Base-by-base conservation (phyloP, 176 grass and related monocot genomes). In the barley (Hordeum vulgare) region DNA sequence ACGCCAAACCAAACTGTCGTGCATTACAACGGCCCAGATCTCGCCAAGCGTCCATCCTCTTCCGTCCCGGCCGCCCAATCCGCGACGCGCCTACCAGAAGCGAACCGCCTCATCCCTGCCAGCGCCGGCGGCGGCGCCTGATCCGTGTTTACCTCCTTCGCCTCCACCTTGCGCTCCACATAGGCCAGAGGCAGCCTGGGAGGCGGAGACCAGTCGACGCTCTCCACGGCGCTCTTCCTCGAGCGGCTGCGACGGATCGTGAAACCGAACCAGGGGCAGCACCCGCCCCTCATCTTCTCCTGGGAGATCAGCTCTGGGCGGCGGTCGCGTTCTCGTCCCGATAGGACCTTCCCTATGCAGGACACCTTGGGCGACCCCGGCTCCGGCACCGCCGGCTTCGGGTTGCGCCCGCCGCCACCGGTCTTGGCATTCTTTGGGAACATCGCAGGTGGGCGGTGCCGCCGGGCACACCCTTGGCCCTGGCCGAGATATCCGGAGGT, bases 321-420 rank as follows among this genome's bases (percentile, higher is more conserved):
- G 9, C 67, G 28, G 2, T 81, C 73, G 26, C 56, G 70, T 40
- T 88, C 77, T 28, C 81, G 64, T 53, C 87, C 91, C 10, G 93
- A 89, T 59, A 94, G 84, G 11, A 99, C 91, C 86, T 96, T 99
- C 24, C 96, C 96, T 76, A 99, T 87, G 84, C 96, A 99, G 14
- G 96, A 99, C 1, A 99, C 85, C 80, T 99, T 99, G 10, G 96
- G 96, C 1, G 96, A 96, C 1, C 75, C 64, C 5, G 91, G 96
- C 83, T 94, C 93, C 39, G 91, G 87, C 25, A 88, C 87, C 18
- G 91, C 91, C 0, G 80, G n/a, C 78, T 88, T 61, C 26, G 90
- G 74, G 80, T 88, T 41, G 78, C 87, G 76, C 40, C 90, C 69
- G 76, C 91, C 80, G 84, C 71, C 82, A 12, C 77, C 69, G 3